Evolutionary conservation across 371 early-diverging fungal species (phyloP).

Genomic region (Globomyces sp.): DNA sequence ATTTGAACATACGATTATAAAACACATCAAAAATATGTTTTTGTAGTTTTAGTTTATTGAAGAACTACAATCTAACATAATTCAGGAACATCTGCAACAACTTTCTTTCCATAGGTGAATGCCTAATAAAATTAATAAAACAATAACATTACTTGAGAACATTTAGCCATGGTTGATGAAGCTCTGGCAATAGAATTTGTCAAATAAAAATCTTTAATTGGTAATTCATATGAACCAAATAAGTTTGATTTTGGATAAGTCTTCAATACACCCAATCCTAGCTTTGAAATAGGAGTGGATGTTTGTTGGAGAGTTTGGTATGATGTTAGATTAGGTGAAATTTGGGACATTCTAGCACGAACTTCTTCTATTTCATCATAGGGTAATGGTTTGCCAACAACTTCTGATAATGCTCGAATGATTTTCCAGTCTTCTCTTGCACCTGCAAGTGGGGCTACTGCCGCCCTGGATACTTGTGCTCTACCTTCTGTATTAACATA

Average conservation of each 20-base stretch:
- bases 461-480: conserved; percentile 87
- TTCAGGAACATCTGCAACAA: conserved; percentile 9
- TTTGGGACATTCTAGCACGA: conserved; percentile 80
- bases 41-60: not conserved
- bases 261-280: conserved; percentile 63
- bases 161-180: conserved; percentile 96
- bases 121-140: conserved; percentile 14
- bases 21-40: too few species aligned
- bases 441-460: conserved; percentile 85
- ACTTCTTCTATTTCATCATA: conserved; percentile 84
- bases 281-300: conserved; percentile 47
- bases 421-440: conserved; percentile 99
- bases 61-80: conserved; percentile 5
- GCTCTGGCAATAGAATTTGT: conserved; percentile 92
- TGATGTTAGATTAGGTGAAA: conserved; percentile 79
- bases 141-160: conserved; percentile 59
- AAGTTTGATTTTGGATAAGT: conserved; percentile 1
- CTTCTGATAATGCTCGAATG: conserved; percentile 91
- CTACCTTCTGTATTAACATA: conserved; percentile 96
- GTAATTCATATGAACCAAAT: conserved; percentile 29
- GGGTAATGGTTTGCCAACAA: conserved; percentile 78
- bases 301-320: conserved; percentile 70
- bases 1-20: too few species aligned
- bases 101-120: conserved; percentile 29
- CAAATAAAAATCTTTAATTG: conserved; percentile 88